Evolutionary conservation across 192 early-diverging fungal genomes (phyloP), one percentile per base, ranked within the genome.

Genomic region (Coemansia sp.): DNA sequence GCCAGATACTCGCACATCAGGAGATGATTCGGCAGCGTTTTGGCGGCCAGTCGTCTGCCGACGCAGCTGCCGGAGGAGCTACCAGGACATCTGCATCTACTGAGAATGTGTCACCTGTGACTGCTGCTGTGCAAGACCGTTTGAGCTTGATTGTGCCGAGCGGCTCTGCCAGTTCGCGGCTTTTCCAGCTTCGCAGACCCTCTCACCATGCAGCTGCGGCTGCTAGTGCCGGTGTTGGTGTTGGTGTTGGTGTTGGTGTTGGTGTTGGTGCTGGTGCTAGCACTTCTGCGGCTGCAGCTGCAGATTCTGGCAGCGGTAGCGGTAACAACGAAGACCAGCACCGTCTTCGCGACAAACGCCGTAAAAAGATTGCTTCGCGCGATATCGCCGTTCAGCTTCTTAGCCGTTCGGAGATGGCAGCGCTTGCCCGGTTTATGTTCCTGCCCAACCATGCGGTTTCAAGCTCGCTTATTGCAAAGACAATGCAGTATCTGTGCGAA

Each of bases 381-480:
- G 78, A 81, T 56, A 72, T 81, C 22, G 55, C 22, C 4, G 68
- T 71, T 33, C 78, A 75, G 57, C 77, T 99, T 40, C 87, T 97
- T 4, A 94, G 96, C 66, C 87, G 88, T 49, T 66, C 86, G 0
- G 92, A 91, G 36, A 64, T 99, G 22, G 87, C 90, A 16, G 93
- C 90, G 3, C 85, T 99, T 50, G 79, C 94, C 22, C 87, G 95
- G 22, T 84, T 99, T 18, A 84, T 96, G 55, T 97, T 96, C 69
- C 62, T 96, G 38, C 94, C 94, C 29, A 92, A 91, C 76, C 87
- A 90, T 5, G 84, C 90, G 10, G 72, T 96, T 40, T 78, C 89
- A 7, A 93, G 93, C 64, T 42, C 78, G 22, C 67, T 76, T 66
- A 64, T 76, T 14, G 38, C 42, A 20, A 68, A 66, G 63, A 72